Base-by-base conservation (phyloP, 2,329 filamentous ascomycete genomes). In the Fusarium temperatum region DNA sequence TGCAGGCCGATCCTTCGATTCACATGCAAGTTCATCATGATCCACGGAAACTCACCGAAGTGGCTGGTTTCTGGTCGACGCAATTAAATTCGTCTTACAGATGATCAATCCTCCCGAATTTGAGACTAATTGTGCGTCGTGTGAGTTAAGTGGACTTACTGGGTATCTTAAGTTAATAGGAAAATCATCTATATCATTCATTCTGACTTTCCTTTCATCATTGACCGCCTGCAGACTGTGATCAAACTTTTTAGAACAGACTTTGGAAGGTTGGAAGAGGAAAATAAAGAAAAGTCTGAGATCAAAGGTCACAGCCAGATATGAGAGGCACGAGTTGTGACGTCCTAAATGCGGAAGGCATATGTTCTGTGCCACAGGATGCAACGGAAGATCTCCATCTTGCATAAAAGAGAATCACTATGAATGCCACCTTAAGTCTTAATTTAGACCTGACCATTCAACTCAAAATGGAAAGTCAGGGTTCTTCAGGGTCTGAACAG, bases 391-490 rank as follows among this genome's bases (percentile, higher is more conserved):
- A 55, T 55, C 51, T 28, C 35, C 20, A 55, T 41, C 51, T 55
- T 55, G 51, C 51, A 55, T 55, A 55, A 55, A 30, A 22, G 4
- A 39, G 10, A 39, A 10, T 39, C 15, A 39, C 4, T 39, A 39
- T 39, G 24, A 24, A 22, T 39, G 4, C 35, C 24, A 55, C 35
- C 35, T 41, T 15, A 55, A 38, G 11, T 14, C 11, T 55, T 55
- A 30, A 30, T n/a, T 55, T 41, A 28, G 35, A 10, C 4, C 35
- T 26, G 5, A 2, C 8, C 22, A 1, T 41, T 18, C 0, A 30
- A 10, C 3, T 18, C 14, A 39, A 6, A 3, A 1, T 7, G 5
- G 8, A 10, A 20, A n/a, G 20, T 1, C 5, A 6, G 20, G 13
- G 14, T 18, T 18, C 14, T 28, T 5, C 11, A 18, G 6, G 14